These are phyloP conservation scores for Megacollybia marginata DNA, from an alignment of 768 basidiomycete genomes.

Conservation along the genomic window DNA sequence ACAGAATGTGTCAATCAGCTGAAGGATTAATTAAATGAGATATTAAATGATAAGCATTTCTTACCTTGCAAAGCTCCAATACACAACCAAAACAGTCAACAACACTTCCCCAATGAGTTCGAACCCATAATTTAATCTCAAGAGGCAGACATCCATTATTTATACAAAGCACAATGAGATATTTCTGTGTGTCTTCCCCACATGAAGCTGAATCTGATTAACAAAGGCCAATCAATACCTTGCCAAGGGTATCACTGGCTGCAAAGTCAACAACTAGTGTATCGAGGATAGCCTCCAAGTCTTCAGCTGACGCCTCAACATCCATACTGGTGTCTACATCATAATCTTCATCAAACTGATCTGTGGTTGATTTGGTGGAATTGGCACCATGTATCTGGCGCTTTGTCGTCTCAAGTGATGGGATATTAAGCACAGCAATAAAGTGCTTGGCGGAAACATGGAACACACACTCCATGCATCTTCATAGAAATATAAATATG, in stretches of 20 bases:
- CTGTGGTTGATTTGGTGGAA: neutral
- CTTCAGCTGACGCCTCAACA: conserved; percentile 7
- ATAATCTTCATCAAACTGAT: too few species aligned
- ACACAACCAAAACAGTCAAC: too few species aligned
- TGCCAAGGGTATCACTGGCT: conserved; percentile 11
- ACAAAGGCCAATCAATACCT: conserved; percentile 11
- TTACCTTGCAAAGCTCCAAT: too few species aligned
- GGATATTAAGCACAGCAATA: neutral
- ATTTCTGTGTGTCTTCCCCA: conserved; percentile 2
- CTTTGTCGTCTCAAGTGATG: neutral
- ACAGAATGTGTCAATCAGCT: too few species aligned
- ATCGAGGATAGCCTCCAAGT: conserved; percentile 4
- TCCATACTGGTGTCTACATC: too few species aligned
- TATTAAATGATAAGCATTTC: neutral
- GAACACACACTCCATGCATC: conserved; percentile 14
- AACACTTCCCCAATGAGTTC: conserved; percentile 12
- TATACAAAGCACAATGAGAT: too few species aligned
- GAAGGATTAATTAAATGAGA: conserved; percentile 2
- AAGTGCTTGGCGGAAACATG: conserved; percentile 8
- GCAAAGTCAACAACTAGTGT: too few species aligned
- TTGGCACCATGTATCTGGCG: neutral
- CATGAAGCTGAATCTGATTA: conserved; percentile 6
- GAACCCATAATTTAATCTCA: conserved; percentile 9
- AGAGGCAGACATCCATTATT: too few species aligned
- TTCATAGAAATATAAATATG: too few species aligned